Evolutionary conservation across 176 grass and related monocot species (phyloP).

Genomic region (Cymbopogon citratus): DNA sequence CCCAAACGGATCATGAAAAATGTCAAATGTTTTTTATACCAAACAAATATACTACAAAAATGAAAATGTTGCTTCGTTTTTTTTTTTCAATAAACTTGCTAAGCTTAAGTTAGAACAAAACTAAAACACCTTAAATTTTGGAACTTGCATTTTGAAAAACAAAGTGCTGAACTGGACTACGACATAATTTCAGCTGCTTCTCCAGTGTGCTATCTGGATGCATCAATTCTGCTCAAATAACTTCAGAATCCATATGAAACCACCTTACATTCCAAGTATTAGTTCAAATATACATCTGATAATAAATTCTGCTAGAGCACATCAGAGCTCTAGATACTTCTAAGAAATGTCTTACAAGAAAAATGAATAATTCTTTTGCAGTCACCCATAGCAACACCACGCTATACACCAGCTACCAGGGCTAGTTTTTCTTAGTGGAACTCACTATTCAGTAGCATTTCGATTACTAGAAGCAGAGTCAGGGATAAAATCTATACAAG

Average conservation of each 20-base stretch:
- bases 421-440: neutral
- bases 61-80: neutral
- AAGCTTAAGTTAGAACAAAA: neutral
- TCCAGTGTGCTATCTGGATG: neutral
- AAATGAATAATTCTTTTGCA: neutral
- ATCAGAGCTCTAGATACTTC: neutral
- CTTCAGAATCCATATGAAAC: neutral
- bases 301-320: neutral
- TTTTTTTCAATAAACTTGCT: neutral
- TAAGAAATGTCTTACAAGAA: neutral
- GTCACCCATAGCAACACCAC: neutral
- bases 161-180: neutral
- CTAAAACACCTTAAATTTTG: neutral
- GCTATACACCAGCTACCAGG: conserved; percentile 3
- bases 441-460: neutral
- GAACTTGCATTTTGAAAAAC: neutral
- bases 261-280: neutral
- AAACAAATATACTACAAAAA: neutral
- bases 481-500: conserved; percentile 12
- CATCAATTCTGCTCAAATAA: neutral
- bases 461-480: neutral
- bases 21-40: too few species aligned
- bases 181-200: neutral
- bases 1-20: neutral
- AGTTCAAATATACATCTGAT: neutral